phyloP scores from a whole-genome alignment of 495 filamentous ascomycete species.

The Penicillium robsamsonii region DNA sequence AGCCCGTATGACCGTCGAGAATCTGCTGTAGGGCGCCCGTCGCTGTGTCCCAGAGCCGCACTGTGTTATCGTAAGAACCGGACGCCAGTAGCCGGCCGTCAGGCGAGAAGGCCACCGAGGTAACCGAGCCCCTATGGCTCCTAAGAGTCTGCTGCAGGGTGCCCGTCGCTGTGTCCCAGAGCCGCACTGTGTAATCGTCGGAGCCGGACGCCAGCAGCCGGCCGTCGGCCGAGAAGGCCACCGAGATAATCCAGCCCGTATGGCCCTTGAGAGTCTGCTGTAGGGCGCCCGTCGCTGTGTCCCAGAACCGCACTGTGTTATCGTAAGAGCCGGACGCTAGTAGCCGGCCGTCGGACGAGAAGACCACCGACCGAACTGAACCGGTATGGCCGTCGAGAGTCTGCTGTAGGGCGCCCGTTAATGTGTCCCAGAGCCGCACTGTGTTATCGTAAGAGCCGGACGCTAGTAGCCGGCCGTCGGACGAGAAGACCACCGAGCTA shows the following conservation, averaged over 20 bases:
- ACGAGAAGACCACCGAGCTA: too few species aligned
- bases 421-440: too few species aligned
- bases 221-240: conserved; percentile 28
- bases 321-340: conserved; percentile 25
- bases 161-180: conserved; percentile 27
- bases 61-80: too few species aligned
- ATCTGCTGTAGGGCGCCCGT: too few species aligned
- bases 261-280: conserved; percentile 24
- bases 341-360: conserved; percentile 23
- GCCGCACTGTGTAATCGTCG: conserved; percentile 19
- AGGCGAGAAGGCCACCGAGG: conserved; percentile 25
- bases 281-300: conserved; percentile 8
- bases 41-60: too few species aligned
- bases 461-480: too few species aligned
- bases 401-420: too few species aligned
- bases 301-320: conserved; percentile 29
- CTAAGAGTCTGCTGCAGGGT: conserved; percentile 13
- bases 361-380: conserved; percentile 14
- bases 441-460: too few species aligned
- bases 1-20: too few species aligned
- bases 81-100: conserved; percentile 16
- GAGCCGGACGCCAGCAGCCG: conserved; percentile 21
- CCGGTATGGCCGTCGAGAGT: too few species aligned
- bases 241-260: conserved; percentile 9
- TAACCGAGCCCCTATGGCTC: conserved; percentile 20